Evolutionary conservation across 805 yeast genomes (phyloP), one percentile per base, ranked within the genome.

Genomic region (Schizosaccharomyces japonicus): DNA sequence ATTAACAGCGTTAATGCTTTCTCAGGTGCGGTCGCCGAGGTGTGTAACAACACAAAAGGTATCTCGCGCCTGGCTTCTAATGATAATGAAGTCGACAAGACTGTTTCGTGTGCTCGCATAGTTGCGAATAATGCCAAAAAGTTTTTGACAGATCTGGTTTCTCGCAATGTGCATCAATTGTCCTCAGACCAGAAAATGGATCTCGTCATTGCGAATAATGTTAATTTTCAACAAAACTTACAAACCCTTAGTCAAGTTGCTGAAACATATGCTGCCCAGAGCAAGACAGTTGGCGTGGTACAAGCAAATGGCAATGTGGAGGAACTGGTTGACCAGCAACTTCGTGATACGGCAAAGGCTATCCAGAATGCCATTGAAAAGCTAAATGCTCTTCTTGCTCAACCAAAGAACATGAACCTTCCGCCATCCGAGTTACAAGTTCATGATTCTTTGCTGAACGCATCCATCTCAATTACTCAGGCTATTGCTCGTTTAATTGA

Each of bases 391-490:
- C 65, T 81, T 47, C 59, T 78, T 55, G 51, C 60, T n/a, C 61
- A 62, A 49, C 67, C 72, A 8, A 60, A 66, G 33, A 70, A 72
- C 53, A 73, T 79, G 21, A 61, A 65, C 15, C 57, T 74, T 39
- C 66, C 73, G 5, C 68, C 73, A 13, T 70, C 70, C 36, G 78
- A 79, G 52, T 59, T 75, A 47, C 78, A 77, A 55, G 73, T 82
- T 40, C 81, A 80, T 58, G 81, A 76, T 55, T 79, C 87, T 0
- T 73, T 84, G 49, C 63, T 83, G 40, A 65, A 77, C 2, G 81
- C 87, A 19, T 90, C 94, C 0, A 71, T 77, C 50, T 80, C 83
- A 10, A 77, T 83, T 27, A 80, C 87, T 1, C 73, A 76, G 50
- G 82, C 94, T 1, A 78, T 83, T 47, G 75, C 78, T 4, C 65